phyloP scores from a whole-genome alignment of 768 basidiomycete species.

The Neoboletus brunneissimus region DNA sequence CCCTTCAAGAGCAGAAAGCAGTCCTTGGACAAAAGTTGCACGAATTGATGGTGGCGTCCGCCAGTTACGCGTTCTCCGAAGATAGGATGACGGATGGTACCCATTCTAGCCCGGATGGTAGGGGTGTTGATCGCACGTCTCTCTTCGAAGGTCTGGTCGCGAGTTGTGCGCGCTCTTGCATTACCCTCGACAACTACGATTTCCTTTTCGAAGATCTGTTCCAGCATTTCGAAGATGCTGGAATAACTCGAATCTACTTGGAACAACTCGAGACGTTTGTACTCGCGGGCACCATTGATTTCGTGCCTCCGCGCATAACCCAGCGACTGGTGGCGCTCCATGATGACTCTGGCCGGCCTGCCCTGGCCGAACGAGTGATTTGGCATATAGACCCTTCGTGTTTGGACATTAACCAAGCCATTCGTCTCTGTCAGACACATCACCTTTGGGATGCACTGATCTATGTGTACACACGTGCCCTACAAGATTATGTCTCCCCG shows the following conservation, averaged over 20 bases:
- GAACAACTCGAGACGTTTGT: conserved; percentile 79
- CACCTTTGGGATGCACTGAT: conserved; percentile 90
- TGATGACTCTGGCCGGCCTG: conserved; percentile 64
- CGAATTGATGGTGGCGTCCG: conserved; percentile 84
- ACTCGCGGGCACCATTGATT: conserved; percentile 64
- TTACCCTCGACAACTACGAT: conserved; percentile 75
- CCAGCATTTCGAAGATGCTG: conserved; percentile 80
- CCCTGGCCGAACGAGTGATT: conserved; percentile 82
- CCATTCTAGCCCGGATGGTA: conserved; percentile 74
- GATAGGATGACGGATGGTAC: conserved; percentile 91
- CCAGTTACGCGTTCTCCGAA: conserved; percentile 89
- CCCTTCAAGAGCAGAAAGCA: conserved; percentile 50
- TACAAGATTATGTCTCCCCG: conserved; percentile 87
- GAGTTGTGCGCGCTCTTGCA: conserved; percentile 73
- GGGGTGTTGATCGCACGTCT: conserved; percentile 88
- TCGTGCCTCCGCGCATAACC: conserved; percentile 83
- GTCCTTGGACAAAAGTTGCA: conserved; percentile 74
- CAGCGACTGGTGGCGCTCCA: conserved; percentile 81
- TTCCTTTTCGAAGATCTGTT: conserved; percentile 94
- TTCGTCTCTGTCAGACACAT: conserved; percentile 78
- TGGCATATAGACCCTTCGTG: conserved; percentile 94
- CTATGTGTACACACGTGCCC: conserved; percentile 87
- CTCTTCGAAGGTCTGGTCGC: conserved; percentile 87
- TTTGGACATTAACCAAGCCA: conserved; percentile 91
- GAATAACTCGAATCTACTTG: conserved; percentile 84